Conservation (phyloP, 257 asterid genomes). For the Euphrasia confusa region DNA sequence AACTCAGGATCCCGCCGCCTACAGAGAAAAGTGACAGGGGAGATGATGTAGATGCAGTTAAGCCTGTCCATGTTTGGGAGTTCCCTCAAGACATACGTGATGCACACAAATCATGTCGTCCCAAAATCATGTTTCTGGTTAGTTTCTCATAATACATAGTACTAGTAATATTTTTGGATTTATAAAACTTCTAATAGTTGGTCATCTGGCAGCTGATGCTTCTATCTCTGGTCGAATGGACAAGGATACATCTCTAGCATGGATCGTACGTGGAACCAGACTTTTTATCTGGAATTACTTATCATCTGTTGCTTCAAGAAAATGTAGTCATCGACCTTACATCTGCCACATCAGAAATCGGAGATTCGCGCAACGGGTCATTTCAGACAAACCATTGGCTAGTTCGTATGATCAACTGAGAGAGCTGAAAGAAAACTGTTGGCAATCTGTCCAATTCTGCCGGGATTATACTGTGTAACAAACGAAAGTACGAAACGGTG, state of each 20-base stretch:
- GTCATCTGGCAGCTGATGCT: slow-evolving; percentile 50
- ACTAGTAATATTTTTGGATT: slow-evolving; percentile 3
- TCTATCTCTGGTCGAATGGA: slow-evolving; percentile 81
- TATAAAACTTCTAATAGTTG: slow-evolving; percentile 15
- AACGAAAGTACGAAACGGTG: slow-evolving; percentile 34
- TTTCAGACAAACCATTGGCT: slow-evolving; percentile 57
- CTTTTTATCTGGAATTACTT: slow-evolving; percentile 79
- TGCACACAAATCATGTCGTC: slow-evolving; percentile 50
- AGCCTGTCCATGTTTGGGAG: slow-evolving; percentile 82
- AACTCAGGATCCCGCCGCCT: slow-evolving; percentile 57
- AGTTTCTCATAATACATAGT: slow-evolving; percentile 23
- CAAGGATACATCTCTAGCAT: slow-evolving; percentile 67
- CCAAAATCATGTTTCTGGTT: slow-evolving; percentile 60
- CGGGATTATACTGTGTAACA: slow-evolving; percentile 68
- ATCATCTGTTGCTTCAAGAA: slow-evolving; percentile 51
- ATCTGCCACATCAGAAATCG: slow-evolving; percentile 36
- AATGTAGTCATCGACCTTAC: slow-evolving; percentile 69
- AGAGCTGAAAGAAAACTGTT: slow-evolving; percentile 36
- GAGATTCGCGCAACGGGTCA: slow-evolving; percentile 33
- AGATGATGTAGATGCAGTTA: slow-evolving; percentile 46
- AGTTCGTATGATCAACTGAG: slow-evolving; percentile 66
- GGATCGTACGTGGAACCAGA: slow-evolving; percentile 63
- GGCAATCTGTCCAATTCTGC: slow-evolving; percentile 48
- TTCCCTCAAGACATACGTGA: slow-evolving; percentile 83
- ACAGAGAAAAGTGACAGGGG: slow-evolving; percentile 52